Base-by-base conservation (phyloP, 179 eudicot genomes). In the Pouteria campechiana region DNA sequence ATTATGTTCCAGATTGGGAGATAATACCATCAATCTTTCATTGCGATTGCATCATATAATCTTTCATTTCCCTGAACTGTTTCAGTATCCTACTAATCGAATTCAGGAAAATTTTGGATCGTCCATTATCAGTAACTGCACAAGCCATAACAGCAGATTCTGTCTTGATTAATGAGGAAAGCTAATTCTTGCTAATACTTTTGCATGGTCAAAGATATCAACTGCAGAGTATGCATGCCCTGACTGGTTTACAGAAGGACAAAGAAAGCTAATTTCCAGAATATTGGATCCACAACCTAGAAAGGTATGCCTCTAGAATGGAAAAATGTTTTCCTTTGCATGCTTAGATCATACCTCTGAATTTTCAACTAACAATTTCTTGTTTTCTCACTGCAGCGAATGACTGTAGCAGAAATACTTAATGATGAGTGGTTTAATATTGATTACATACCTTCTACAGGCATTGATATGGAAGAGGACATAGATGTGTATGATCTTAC, bases 391-490 rank as follows among this genome's bases (percentile, higher is more conserved):
- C 19, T 41, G 50, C 72, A 76, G 80, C 49, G 84, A 58, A 60
- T 69, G 15, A 69, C 80, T 19, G 41, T 49, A 16, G 45, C 66
- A 17, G 80, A 76, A 37, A 69, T 76, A 12, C 59, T 60, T 3
- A 72, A 66, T 41, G 65, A 69, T 38, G 57, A 58, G 47, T 76
- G 83, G 83, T 76, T 76, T 51, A 76, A 73, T 47, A 50, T 14
- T 38, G 36, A 63, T 57, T 76, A 76, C 39, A 54, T 48, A 41
- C 76, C 83, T 30, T 49, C 71, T 24, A 48, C 28, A 21, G 51
- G 56, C 10, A 48, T 33, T 7, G 63, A 62, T 22, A 55, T 25
- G 13, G 69, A 62, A 37, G 60, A 59, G 22, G 55, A 53, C 12
- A 32, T 31, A 2, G 6, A 34, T 11, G 20, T 50, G 17, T 69